These are phyloP conservation scores for Exophiala aquamarina DNA, from an alignment of 2,329 filamentous ascomycete genomes.

Conservation along the genomic window DNA sequence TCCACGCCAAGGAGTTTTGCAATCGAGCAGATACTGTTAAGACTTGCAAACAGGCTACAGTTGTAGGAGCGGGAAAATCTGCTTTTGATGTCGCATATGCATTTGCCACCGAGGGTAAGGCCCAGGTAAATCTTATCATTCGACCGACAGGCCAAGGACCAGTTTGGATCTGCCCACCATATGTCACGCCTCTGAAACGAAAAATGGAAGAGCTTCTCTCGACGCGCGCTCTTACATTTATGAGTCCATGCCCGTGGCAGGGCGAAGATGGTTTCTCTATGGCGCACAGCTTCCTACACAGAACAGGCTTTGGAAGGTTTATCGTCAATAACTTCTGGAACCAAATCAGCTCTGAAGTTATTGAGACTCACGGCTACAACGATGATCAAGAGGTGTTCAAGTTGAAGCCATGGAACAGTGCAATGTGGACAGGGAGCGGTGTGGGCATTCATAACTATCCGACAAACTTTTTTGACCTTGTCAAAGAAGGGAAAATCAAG, in stretches of 20 bases:
- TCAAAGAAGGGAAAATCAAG: conserved; percentile 53
- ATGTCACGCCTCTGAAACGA: conserved; percentile 65
- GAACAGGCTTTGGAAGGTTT: conserved; percentile 50
- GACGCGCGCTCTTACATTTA: conserved; percentile 63
- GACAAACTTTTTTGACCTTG: conserved; percentile 56
- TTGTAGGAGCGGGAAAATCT: conserved; percentile 63
- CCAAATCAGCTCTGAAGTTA: conserved; percentile 48
- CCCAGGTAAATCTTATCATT: conserved; percentile 59
- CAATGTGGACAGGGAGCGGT: conserved; percentile 55
- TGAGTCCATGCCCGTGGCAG: conserved; percentile 67
- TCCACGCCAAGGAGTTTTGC: conserved; percentile 58
- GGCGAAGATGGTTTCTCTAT: conserved; percentile 42
- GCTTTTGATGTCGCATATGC: conserved; percentile 63
- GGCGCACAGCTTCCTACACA: conserved; percentile 50
- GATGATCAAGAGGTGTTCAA: conserved; percentile 45
- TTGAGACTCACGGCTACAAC: conserved; percentile 48
- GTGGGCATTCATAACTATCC: conserved; percentile 63
- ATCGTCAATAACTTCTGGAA: conserved; percentile 54
- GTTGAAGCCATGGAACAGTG: conserved; percentile 41
- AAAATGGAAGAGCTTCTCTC: conserved; percentile 68
- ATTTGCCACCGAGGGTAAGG: conserved; percentile 50
- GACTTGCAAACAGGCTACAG: conserved; percentile 43
- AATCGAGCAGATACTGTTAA: conserved; percentile 35
- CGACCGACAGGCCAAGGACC: conserved; percentile 57
- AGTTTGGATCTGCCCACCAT: conserved; percentile 57